Evolutionary conservation across 192 early-diverging fungal genomes (phyloP), one percentile per base, ranked within the genome.

Genomic region (Coemansia nantahalensis): DNA sequence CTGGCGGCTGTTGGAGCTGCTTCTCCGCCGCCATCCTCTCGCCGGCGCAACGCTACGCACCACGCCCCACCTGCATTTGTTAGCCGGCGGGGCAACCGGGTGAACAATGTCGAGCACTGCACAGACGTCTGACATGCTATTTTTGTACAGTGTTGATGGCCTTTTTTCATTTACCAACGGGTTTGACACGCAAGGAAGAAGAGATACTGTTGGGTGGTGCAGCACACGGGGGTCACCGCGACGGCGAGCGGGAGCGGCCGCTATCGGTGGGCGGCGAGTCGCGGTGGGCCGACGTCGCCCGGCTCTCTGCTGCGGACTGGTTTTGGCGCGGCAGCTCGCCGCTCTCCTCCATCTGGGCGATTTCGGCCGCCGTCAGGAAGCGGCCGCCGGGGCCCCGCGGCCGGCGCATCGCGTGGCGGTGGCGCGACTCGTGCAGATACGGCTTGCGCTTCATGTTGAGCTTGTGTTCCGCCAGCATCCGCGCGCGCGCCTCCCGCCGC

Each of bases 351-450:
- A 84, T 49, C 42, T 85, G 79, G 3, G 78, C 83, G 22, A 86
- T 84, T 64, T 95, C 92, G 1, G 84, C 82, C 1, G 89, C 82
- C 44, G 85, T 93, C 35, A 99, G 77, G 66, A 99, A 99, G 13
- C 97, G 79, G 11, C 97, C 97, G 23, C 97, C 97, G 1, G 95
- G 95, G 11, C 97, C 97, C 37, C 97, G 82, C 21, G 95, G 95
- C 17, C 97, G 81, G 30, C 93, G 79, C 93, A 99, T 95, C 2
- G 97, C 97, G 67, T 99, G 97, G 43, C 87, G 86, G 46, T 99
- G 97, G 33, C 97, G 81, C 14, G 91, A 94, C 60, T 99, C 97
- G 69, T 99, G 97, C 43, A 97, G 74, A 77, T 99, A 99, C 16
- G 89, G 91, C 81, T 89, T 80, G 58, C 90, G 83, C 55, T 86